A percentile compares a stretch with the other conserved stretches of the same genome.
Conservation (phyloP, 345 rosid genomes). For the Hypericum perforatum region DNA sequence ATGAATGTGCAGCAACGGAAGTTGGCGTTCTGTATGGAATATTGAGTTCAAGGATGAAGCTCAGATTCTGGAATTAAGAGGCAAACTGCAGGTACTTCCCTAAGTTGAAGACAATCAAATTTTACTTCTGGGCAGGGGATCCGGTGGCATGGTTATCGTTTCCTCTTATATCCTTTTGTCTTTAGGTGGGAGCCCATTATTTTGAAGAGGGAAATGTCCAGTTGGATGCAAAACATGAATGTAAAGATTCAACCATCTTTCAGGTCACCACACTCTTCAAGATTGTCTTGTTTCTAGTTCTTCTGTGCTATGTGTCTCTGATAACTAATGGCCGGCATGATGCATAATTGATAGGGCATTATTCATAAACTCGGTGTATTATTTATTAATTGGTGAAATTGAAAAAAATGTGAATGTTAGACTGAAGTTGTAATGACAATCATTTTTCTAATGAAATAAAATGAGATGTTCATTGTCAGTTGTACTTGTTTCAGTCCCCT, state of each 20-base stretch:
- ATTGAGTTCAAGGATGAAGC: slow-evolving; percentile 72
- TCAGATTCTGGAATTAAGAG: slow-evolving; percentile 59
- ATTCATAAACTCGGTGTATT: no score
- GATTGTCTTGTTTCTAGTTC: no score
- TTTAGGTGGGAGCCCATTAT: slow-evolving; percentile 88
- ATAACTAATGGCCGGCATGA: no score
- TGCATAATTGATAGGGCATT: no score
- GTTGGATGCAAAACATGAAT: slow-evolving; percentile 79
- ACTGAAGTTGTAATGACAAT: no score
- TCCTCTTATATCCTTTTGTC: not conserved
- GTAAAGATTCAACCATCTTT: slow-evolving; percentile 68
- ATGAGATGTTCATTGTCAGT: slow-evolving; percentile 3
- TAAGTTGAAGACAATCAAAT: not conserved
- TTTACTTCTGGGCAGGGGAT: not conserved
- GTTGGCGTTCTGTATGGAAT: slow-evolving; percentile 90
- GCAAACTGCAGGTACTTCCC: slow-evolving; percentile 61
- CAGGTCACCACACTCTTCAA: slow-evolving; percentile 38
- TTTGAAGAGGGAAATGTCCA: slow-evolving; percentile 99
- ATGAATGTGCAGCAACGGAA: slow-evolving; percentile 52
- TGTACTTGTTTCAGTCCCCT: slow-evolving; percentile 50
- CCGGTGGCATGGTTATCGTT: not conserved
- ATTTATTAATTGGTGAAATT: no score
- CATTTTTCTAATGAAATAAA: not conserved
- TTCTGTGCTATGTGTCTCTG: no score
- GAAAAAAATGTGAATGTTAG: no score